Percentiles rank a stretch among this genome's conserved stretches.
These are phyloP conservation scores for Bipolaris oryzae DNA, from an alignment of 2,329 filamentous ascomycete species.

Conservation along the genomic window DNA sequence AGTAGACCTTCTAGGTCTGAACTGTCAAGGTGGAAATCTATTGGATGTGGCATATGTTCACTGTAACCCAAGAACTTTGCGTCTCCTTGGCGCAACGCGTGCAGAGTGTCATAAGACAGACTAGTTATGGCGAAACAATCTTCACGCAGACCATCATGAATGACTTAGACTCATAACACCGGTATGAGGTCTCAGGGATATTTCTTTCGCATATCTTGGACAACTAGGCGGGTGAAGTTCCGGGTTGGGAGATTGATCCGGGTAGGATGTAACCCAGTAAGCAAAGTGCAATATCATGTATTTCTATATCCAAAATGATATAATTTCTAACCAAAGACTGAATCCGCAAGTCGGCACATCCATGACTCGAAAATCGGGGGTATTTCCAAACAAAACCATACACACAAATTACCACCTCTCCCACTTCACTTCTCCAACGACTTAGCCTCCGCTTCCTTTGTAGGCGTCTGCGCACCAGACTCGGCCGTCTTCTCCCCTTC, in stretches of 20 bases:
- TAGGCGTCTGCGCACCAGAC: constrained; percentile 25
- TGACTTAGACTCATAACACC: background rate
- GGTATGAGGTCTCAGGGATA: background rate
- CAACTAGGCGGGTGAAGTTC: background rate
- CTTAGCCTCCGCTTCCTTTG: constrained; percentile 25
- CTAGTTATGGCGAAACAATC: background rate
- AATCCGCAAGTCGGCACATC: no score
- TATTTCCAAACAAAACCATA: background rate
- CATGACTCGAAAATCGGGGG: background rate
- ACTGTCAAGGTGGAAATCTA: no score
- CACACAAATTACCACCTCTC: background rate
- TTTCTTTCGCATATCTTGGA: background rate
- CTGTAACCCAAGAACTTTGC: background rate
- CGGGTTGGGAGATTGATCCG: no score
- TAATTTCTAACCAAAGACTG: no score
- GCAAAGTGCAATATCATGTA: no score
- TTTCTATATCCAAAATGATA: no score
- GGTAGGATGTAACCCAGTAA: no score
- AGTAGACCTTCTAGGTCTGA: no score
- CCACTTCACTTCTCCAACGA: constrained; percentile 13
- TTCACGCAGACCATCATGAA: background rate
- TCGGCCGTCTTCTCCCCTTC: constrained; percentile 26
- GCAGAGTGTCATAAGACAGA: background rate
- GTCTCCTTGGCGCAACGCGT: background rate
- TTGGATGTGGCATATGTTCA: no score